Evolutionary conservation across 169 alveolate species (phyloP), one percentile per base, ranked within the genome.

Genomic region (Cryptosporidium felis): DNA sequence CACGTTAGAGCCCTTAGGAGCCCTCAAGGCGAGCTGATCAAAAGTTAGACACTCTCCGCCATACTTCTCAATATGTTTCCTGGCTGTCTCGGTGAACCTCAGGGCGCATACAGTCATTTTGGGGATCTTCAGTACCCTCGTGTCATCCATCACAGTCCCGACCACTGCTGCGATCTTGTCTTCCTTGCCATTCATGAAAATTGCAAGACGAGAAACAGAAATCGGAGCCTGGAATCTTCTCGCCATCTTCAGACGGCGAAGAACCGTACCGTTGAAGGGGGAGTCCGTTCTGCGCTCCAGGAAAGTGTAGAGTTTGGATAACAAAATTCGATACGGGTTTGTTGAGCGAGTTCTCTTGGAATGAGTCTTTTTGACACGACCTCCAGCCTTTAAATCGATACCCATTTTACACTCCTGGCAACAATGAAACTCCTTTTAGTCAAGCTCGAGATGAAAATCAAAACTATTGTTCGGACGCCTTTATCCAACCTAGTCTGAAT

Each of bases 11-110:
- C 98, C 98, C 26, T 94, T 93, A 23, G 99, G 99, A 65, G 92
- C 67, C 53, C 94, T 91, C 66, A 95, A 81, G 16, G 98, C 99
- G 89, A 98, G 93, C 88, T 96, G 97, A 88, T 98, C 99, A 88
- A 98, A 97, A 61, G 99, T 97, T 62, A 97, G 81, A 93, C 98
- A 95, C 90, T 96, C 96, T 56, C 99, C 99, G n/a, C 99, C 99
- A 8, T 98, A 97, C 88, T 92, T 94, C 67, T 81, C 81, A 81
- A 98, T 95, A 82, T 99, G 96, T 47, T 94, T 94, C 82, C 98
- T 94, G 21, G 99, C 99, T n/a, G 97, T 92, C 93, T 97, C 99
- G 3, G 99, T 92, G 93, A 97, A 96, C 60, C 97, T 95, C 82
- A 97, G 92, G 44, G 99, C 99, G 82, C 99, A 96, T 49, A 97